Evolutionary conservation across 768 basidiomycete genomes (phyloP).

Genomic region (Cystofilobasidium capitatum): DNA sequence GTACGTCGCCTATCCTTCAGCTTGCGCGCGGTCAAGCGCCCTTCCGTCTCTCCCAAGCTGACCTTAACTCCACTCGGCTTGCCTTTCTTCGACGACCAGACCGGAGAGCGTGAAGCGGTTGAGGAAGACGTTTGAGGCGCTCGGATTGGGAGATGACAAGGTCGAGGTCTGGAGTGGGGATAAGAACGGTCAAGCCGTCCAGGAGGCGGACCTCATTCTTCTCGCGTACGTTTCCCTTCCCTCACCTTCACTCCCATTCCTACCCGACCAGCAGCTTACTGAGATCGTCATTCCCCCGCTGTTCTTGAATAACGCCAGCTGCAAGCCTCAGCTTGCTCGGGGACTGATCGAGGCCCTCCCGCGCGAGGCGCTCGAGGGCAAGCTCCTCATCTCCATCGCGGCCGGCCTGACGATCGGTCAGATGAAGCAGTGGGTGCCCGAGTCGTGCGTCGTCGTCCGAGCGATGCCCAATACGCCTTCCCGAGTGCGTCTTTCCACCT

Average conservation of each 20-base stretch:
- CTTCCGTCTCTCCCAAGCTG: not conserved
- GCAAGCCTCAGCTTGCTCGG: constrained; percentile 83
- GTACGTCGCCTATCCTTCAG: constrained; percentile 5
- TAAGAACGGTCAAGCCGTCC: constrained; percentile 59
- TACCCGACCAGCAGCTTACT: not conserved
- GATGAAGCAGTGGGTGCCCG: constrained; percentile 60
- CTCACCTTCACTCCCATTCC: not conserved
- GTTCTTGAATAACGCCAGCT: constrained; percentile 48
- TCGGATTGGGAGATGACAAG: constrained; percentile 47
- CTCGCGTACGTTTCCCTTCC: constrained; percentile 57
- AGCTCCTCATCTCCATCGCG: constrained; percentile 90
- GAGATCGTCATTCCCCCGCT: not conserved
- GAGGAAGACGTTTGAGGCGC: constrained; percentile 48
- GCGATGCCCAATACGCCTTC: constrained; percentile 99
- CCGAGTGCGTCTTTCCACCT: constrained; percentile 53
- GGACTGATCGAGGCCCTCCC: constrained; percentile 53
- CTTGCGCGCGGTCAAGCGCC: not conserved
- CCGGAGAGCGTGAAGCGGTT: constrained; percentile 20
- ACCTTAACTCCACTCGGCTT: not conserved
- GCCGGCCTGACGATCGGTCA: constrained; percentile 90
- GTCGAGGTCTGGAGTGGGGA: constrained; percentile 59
- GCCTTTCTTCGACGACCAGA: not conserved
- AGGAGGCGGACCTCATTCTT: constrained; percentile 70
- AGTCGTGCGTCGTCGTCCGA: constrained; percentile 74
- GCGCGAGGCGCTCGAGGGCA: constrained; percentile 70